phyloP scores from a whole-genome alignment of 148 eudicot species.

The Chenopodium album region DNA sequence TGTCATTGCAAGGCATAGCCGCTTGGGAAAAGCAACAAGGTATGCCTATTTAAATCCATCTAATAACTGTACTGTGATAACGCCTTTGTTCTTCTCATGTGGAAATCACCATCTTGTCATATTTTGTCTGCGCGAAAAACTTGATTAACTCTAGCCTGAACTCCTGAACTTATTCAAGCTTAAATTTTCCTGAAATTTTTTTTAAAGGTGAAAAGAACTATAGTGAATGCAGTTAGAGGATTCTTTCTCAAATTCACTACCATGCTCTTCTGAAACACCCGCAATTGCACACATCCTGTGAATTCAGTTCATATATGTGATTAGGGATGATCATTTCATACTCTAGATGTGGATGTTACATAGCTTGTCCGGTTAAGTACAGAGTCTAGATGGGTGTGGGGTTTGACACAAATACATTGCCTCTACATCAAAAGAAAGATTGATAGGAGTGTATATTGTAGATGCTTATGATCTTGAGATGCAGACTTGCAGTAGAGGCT shows the following conservation, averaged over 20 bases:
- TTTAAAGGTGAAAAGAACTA: background rate
- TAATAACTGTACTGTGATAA: background rate
- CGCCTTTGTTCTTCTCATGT: background rate
- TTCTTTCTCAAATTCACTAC: too few species aligned
- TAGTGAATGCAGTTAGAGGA: too few species aligned
- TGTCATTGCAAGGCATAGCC: constrained; percentile 87
- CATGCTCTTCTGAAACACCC: too few species aligned
- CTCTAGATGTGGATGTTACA: background rate
- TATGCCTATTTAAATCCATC: constrained; percentile 8
- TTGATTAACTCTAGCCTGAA: background rate
- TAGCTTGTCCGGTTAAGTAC: background rate
- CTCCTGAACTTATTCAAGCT: background rate
- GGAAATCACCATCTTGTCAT: too few species aligned
- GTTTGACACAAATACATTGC: background rate
- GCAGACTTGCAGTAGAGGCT: constrained; percentile 95
- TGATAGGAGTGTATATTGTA: background rate
- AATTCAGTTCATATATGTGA: background rate
- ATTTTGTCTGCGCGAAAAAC: background rate
- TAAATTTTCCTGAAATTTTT: background rate
- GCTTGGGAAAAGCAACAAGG: constrained; percentile 93
- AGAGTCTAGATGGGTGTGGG: background rate
- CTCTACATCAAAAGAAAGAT: background rate
- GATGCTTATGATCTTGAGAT: constrained; percentile 27
- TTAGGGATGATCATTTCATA: background rate
- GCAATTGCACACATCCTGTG: background rate